Evolutionary conservation across 768 basidiomycete species (phyloP), one percentile per base, ranked within the genome.

Genomic region (Leccinum subgranulosum): DNA sequence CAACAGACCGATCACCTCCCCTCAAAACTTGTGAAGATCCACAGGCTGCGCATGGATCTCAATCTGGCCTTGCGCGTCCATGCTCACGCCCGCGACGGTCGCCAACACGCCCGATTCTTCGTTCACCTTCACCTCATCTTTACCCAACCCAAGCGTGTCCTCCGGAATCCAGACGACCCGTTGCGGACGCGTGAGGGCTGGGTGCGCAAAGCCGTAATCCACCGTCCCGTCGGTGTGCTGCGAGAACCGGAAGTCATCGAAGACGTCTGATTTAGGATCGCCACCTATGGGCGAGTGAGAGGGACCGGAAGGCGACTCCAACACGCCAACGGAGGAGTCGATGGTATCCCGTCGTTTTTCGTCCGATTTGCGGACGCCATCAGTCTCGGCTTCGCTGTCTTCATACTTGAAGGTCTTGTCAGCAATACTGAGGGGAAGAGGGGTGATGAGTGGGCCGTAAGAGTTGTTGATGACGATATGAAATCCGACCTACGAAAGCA

Each of bases 201-300:
- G 96, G 65, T 96, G 96, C 48, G 89, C 85, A 75, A 96, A 98
- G 12, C 88, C 87, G 65, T 85, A 85, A 51, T 83, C 69, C 59
- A 69, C 55, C 49, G 17, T n/a, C 9, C 67, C 71, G 19, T 72
- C 70, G 2, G 54, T 41, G 23, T 70, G 64, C 46, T 59, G 65
- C 49, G 69, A 59, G 33, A 72, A 71, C 43, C 58, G 49, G 19
- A 62, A 33, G 52, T 69, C 62, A 43, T 66, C 61, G 41, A 64
- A 56, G 19, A 49, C 49, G 19, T 54, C 53, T 3, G 55, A 23
- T 49, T 64, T 59, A 14, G 4, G 9, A 41, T 41, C 10, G 12
- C 39, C 10, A 4, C 58, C 27, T 28, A 53, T 31, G 19, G 31
- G 46, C 23, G 64, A 33, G 12, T 45, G 28, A 8, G 57, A 63